Evolutionary conservation across 495 filamentous ascomycete genomes (phyloP).

Genomic region (Penicillium argentinense): DNA sequence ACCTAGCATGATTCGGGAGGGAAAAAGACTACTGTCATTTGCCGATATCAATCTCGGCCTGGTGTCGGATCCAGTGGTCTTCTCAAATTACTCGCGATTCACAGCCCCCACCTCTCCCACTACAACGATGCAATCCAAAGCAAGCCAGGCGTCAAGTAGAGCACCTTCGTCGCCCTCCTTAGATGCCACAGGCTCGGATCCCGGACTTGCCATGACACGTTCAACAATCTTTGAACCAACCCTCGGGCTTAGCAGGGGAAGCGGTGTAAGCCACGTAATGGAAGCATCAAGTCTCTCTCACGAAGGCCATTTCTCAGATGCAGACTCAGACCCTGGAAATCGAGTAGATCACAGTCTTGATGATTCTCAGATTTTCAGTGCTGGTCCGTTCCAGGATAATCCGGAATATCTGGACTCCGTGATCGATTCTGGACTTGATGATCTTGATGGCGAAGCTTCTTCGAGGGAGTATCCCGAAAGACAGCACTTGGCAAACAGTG

Average conservation of each 20-base stretch:
- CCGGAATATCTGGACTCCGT: slow-evolving; percentile 52
- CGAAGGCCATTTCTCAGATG: slow-evolving; percentile 48
- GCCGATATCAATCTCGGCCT: slow-evolving; percentile 62
- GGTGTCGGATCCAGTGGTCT: slow-evolving; percentile 71
- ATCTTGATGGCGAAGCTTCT: slow-evolving; percentile 34
- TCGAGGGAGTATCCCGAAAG: slow-evolving; percentile 7
- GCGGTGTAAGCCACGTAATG: slow-evolving; percentile 12
- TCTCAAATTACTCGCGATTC: slow-evolving; percentile 63
- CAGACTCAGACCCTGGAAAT: slow-evolving; percentile 36
- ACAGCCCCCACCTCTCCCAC: slow-evolving; percentile 62
- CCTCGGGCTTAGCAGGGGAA: slow-evolving; percentile 7
- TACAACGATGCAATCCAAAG: slow-evolving; percentile 46
- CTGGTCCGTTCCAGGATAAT: slow-evolving; percentile 43
- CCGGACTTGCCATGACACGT: slow-evolving; percentile 37
- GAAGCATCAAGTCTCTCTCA: slow-evolving; percentile 37
- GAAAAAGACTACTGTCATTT: slow-evolving; percentile 65
- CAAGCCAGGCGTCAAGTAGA: slow-evolving; percentile 33
- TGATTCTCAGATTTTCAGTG: slow-evolving; percentile 32
- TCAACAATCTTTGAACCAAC: slow-evolving; percentile 43
- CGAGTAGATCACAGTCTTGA: slow-evolving; percentile 27
- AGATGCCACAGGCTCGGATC: slow-evolving; percentile 27
- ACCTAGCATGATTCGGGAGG: slow-evolving; percentile 36
- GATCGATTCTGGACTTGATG: slow-evolving; percentile 46
- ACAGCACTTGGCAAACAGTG: slow-evolving; percentile 1
- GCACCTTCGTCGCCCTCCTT: slow-evolving; percentile 30